A percentile compares a stretch with the other conserved stretches of the same genome.
Conservation (phyloP, 495 filamentous ascomycete genomes). For the Xylaria flabelliformis region DNA sequence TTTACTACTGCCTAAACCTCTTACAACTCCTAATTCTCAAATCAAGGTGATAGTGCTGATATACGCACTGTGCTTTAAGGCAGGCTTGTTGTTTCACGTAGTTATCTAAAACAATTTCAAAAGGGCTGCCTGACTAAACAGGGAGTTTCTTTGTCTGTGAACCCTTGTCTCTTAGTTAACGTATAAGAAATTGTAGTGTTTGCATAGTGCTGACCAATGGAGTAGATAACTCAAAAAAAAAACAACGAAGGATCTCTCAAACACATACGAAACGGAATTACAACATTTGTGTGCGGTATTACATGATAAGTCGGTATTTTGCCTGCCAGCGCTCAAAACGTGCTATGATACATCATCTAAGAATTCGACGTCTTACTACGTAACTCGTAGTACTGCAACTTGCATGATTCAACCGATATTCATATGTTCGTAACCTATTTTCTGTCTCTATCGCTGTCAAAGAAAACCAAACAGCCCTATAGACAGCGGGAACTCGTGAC, state of each 20-base stretch:
- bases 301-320: neutral
- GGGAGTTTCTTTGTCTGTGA: too few species aligned
- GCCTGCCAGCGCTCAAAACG: neutral
- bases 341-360: neutral
- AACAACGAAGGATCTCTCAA: neutral
- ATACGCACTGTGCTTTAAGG: too few species aligned
- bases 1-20: neutral
- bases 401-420: too few species aligned
- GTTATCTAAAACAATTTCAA: too few species aligned
- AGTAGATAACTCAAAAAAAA: neutral
- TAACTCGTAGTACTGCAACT: neutral
- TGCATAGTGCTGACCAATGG: neutral
- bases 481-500: too few species aligned
- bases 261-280: neutral
- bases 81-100: too few species aligned
- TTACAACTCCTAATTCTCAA: neutral
- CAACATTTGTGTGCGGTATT: neutral
- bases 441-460: neutral
- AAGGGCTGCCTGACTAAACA: too few species aligned
- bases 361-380: neutral
- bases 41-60: neutral
- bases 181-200: too few species aligned
- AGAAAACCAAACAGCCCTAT: too few species aligned
- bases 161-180: too few species aligned
- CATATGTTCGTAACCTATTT: too few species aligned